Conservation (phyloP, 2,329 filamentous ascomycete genomes). For the Phyllosticta paracitricarpa region DNA sequence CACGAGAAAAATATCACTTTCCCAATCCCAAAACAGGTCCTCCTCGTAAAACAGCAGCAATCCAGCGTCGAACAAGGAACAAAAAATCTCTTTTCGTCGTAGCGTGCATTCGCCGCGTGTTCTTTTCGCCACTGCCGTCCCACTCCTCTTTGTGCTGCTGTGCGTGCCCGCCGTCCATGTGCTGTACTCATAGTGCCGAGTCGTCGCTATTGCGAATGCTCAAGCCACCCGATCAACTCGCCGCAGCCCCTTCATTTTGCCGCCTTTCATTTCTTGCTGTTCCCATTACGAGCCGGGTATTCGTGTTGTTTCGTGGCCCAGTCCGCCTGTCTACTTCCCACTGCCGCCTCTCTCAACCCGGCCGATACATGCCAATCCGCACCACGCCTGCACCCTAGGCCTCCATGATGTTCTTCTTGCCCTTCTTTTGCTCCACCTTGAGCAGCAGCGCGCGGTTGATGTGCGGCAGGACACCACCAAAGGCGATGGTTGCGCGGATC, state of each 20-base stretch:
- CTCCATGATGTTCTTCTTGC: slow-evolving; percentile 45
- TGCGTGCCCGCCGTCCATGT: background rate
- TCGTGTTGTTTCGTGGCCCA: background rate
- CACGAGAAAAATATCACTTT: background rate
- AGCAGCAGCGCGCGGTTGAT: slow-evolving; percentile 95
- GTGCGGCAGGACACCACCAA: slow-evolving; percentile 94
- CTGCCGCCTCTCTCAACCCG: background rate
- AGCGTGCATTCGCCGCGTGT: background rate
- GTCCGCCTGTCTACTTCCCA: background rate
- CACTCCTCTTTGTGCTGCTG: background rate
- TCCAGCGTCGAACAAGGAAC: background rate
- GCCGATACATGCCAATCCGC: background rate
- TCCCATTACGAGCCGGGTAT: background rate
- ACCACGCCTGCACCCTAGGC: slow-evolving; percentile 11
- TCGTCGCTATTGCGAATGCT: background rate
- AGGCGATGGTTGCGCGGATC: slow-evolving; percentile 95
- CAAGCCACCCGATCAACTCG: background rate
- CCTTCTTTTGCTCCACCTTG: slow-evolving; percentile 98
- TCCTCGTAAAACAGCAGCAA: background rate
- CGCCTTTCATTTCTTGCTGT: background rate
- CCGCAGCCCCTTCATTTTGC: background rate
- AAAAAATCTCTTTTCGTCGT: background rate
- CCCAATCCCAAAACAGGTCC: background rate
- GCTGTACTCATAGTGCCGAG: background rate
- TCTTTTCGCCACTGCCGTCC: background rate